Percentiles rank a stretch among this genome's conserved stretches.
phyloP scores from a whole-genome alignment of 2,329 filamentous ascomycete genomes.

The Cladobotryum protrusum region DNA sequence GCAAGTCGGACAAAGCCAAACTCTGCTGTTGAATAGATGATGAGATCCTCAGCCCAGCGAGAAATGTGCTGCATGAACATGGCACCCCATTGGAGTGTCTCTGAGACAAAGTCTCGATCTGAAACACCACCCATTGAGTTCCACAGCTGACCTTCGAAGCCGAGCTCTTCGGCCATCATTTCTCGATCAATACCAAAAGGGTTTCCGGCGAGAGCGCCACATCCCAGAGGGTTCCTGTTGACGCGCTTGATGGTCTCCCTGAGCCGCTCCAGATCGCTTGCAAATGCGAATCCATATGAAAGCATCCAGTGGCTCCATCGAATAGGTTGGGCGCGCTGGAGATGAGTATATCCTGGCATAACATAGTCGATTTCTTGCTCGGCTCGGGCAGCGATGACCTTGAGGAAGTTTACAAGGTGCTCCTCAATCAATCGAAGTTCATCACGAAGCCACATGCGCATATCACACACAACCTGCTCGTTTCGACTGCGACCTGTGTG shows the following conservation, averaged over 20 bases:
- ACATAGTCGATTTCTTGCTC: conserved; percentile 69
- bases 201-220: conserved; percentile 74
- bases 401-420: conserved; percentile 62
- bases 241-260: conserved; percentile 67
- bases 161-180: conserved; percentile 71
- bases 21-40: conserved; percentile 72
- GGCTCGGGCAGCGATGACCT: conserved; percentile 61
- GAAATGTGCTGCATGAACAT: conserved; percentile 76
- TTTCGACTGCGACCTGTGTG: conserved; percentile 85
- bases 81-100: conserved; percentile 73
- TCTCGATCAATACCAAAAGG: conserved; percentile 76
- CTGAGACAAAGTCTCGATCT: conserved; percentile 76
- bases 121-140: conserved; percentile 73
- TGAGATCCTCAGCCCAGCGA: conserved; percentile 78
- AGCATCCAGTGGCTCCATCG: conserved; percentile 79
- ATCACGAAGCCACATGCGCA: conserved; percentile 82
- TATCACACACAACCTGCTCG: conserved; percentile 84
- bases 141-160: conserved; percentile 67
- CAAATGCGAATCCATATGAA: conserved; percentile 66
- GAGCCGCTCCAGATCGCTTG: conserved; percentile 68
- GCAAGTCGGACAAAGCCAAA: conserved; percentile 71
- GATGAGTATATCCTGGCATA: conserved; percentile 86
- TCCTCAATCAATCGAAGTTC: conserved; percentile 63
- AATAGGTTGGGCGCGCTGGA: conserved; percentile 75
- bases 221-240: conserved; percentile 65